Evolutionary conservation across 2,329 filamentous ascomycete species (phyloP).

Genomic region (Arthrobotrys musiformis): DNA sequence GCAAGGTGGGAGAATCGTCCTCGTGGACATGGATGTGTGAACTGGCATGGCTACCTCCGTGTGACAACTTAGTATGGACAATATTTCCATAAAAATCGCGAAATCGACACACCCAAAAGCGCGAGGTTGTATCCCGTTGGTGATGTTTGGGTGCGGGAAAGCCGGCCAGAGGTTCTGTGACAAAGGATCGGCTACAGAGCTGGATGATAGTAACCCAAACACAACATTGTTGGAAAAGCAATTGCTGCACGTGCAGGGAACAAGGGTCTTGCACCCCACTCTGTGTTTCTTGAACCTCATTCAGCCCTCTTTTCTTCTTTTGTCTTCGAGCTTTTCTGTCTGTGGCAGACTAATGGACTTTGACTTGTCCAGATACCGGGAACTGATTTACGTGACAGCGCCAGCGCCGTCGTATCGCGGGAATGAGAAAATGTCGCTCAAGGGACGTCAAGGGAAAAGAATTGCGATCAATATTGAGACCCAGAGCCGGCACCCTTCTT

Average conservation of each 20-base stretch:
- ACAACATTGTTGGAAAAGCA: constrained; percentile 45
- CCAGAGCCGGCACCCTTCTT: not conserved
- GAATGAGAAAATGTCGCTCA: constrained; percentile 38
- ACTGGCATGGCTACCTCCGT: constrained; percentile 17
- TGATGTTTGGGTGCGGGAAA: constrained; percentile 10
- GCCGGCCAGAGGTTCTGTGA: constrained; percentile 11
- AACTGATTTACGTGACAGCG: constrained; percentile 23
- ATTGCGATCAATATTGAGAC: too few relatives aligned
- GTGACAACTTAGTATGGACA: constrained; percentile 1
- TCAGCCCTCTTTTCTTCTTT: constrained; percentile 39
- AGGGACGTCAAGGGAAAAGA: constrained; percentile 19
- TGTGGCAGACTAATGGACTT: not conserved
- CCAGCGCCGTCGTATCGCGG: constrained; percentile 40
- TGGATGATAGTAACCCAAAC: constrained; percentile 19
- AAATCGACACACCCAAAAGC: constrained; percentile 18
- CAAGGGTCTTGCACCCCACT: constrained; percentile 28
- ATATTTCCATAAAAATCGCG: constrained; percentile 21
- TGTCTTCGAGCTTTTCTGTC: not conserved
- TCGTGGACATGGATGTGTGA: constrained; percentile 31
- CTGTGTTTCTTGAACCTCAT: constrained; percentile 7
- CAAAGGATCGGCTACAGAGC: constrained; percentile 31
- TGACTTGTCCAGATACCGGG: not conserved
- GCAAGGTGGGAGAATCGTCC: constrained; percentile 7
- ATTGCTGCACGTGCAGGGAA: constrained; percentile 44
- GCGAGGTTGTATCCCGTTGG: constrained; percentile 34